Base-by-base conservation (phyloP, 192 early-diverging fungal genomes). In the Gaertneriomyces sp. region DNA sequence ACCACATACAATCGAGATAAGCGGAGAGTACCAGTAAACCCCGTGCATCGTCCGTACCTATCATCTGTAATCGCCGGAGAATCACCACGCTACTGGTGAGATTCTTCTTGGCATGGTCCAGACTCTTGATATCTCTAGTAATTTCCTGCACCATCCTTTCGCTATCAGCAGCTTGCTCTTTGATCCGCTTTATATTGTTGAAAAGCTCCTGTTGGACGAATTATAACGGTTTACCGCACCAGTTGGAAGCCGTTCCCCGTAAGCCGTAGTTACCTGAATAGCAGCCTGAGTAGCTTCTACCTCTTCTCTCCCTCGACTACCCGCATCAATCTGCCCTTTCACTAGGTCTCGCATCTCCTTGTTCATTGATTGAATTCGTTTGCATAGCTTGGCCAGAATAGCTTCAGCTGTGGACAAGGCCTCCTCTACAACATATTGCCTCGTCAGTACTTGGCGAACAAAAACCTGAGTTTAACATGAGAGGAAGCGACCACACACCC, bases 61-160 rank as follows among this genome's bases (percentile, higher is more conserved):
- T 74, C 90, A 96, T 92, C 68, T 96, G 93, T 8, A 96, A 75
- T 64, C 93, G 79, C 60, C 89, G 89, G 53, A 96, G 77, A 4
- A 89, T 85, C 0, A 89, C 89, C 10, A 93, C 90, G 2, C 93
- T 88, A 33, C 74, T 66, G 4, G 90, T 89, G 47, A 99, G 74
- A 66, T 98, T 94, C 58, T 89, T 85, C 73, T 99, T 99, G 43
- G 94, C 92, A 65, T 87, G 88, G 72, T 99, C 97, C 45, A 99
- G 79, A 8, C 88, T 82, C 65, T 93, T 94, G 65, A 99, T 97
- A 65, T 99, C 97, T 59, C 89, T 83, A 10, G 97, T 98, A 50
- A 99, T 99, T 50, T 96, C 93, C 14, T 90, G 86, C 0, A 99
- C 94, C 82, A 89, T 89, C 12, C 83, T 75, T 55, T 96, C 94